Base-by-base conservation (phyloP, 2,329 filamentous ascomycete species). In the Colletotrichum simmondsii region DNA sequence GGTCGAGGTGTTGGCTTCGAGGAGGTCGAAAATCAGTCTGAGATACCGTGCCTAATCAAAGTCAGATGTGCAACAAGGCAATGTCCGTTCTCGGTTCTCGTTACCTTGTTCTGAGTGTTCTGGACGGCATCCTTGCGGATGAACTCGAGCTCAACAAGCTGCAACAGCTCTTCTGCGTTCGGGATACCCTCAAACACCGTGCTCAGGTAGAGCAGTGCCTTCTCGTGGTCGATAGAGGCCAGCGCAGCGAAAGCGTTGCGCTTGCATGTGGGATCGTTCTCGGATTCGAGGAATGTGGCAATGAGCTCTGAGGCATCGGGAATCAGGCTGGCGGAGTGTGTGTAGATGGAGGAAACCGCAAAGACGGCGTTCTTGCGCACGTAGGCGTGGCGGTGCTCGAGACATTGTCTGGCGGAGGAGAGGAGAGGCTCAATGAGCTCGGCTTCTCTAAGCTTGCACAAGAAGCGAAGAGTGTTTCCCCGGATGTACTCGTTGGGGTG, bases 311-410 rank as follows among this genome's bases (percentile, higher is more conserved):
- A 92, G 32, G 97, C 97, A 84, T 99, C 97, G 56, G 97, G 97
- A 79, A 99, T 98, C 65, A 99, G 89, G 73, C 93, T 91, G 74
- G 97, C 95, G 32, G 94, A 96, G 85, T 98, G 95, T 80, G 93
- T 91, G 87, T 92, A 96, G 81, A 99, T 98, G 66, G 95, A 97
- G 16, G 97, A 92, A 74, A 99, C 91, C 30, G 97, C 97, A 83
- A 97, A 98, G 28, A 98, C 97, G 61, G 97, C 96, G 79, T 98
- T 98, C 88, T 99, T 99, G 80, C 97, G 94, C 70, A 99, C 97
- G 81, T 99, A 99, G 71, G 95, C 96, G 83, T 99, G 97, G 76
- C 97, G 92, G 84, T 99, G 95, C 83, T 98, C 95, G 74, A 99
- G 92, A 82, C 97, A 99, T 73, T 92, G 92, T 78, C 97, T 92